Base-by-base conservation (phyloP, 2,329 filamentous ascomycete genomes). In the Nannizziopsis arthrosporioides region DNA sequence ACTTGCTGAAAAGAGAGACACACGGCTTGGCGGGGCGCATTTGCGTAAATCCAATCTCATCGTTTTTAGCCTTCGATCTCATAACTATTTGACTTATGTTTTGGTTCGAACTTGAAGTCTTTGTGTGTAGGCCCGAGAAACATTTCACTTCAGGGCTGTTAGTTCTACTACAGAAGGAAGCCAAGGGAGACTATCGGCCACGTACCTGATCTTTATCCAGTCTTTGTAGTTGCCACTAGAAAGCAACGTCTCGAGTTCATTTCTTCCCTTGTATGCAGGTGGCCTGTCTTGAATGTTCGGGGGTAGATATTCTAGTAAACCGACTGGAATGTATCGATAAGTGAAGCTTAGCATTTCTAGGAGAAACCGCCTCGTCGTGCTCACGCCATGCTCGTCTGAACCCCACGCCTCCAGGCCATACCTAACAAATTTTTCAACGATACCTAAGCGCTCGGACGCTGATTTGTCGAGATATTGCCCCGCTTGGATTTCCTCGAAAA, bases 201-300 rank as follows among this genome's bases (percentile, higher is more conserved):
- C 80, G 65, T 77, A 92, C 88, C 82, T 93, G 60, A 98, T 93
- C 73, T 94, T 96, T 65, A 98, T 88, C 92, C 92, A 98, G 66
- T 98, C 92, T 69, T 83, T 84, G 70, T 94, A 95, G 67, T 96
- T 88, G 54, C 80, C 78, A 67, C 88, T 95, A 11, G 82, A 82
- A 68, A 98, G 75, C 55, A 98, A 70, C n/a, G 86, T 94, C 75
- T 98, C 92, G 61, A 98, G 67, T 47, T 98, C 92, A 66, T 92
- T 83, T 50, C 92, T 75, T 15, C 90, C 89, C 57, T 73, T 77
- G 63, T 84, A 98, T 40, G 80, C 79, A 5, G 90, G 90, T 42
- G 92, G 86, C 15, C 92, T 75, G 63, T 98, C 90, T 59, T 95
- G 88, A 45, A 98, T 77, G 57, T 75, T 83, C 0, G 92, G 89